Percentiles rank a stretch among this genome's conserved stretches.
phyloP scores from a whole-genome alignment of 495 filamentous ascomycete genomes.

The Aspergillus nanangensis region DNA sequence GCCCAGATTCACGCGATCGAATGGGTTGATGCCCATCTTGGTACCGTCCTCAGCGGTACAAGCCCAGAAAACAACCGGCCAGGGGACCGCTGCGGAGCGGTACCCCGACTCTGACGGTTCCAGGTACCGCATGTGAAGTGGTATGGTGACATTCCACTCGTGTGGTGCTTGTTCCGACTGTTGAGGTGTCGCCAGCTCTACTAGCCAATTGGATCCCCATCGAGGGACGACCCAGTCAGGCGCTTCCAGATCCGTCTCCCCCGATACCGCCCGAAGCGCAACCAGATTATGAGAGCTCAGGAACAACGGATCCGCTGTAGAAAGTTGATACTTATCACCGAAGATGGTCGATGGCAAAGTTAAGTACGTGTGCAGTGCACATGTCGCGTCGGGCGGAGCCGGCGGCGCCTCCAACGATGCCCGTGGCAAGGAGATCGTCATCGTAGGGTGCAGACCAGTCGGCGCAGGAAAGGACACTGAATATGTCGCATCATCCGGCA shows the following conservation, averaged over 20 bases:
- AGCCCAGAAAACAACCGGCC: slow-evolving; percentile 90
- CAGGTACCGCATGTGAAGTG: slow-evolving; percentile 87
- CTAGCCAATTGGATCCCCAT: slow-evolving; percentile 79
- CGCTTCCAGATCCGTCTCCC: slow-evolving; percentile 89
- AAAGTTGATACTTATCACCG: slow-evolving; percentile 80
- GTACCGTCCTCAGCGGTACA: slow-evolving; percentile 69
- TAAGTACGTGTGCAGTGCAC: slow-evolving; percentile 76
- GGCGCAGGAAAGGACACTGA: slow-evolving; percentile 56
- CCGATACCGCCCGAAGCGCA: slow-evolving; percentile 60
- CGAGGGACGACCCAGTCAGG: slow-evolving; percentile 71
- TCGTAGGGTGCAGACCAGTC: slow-evolving; percentile 82
- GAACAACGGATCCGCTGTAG: slow-evolving; percentile 59
- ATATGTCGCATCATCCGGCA: slow-evolving; percentile 40
- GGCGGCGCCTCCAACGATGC: slow-evolving; percentile 28
- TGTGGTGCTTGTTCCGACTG: slow-evolving; percentile 11
- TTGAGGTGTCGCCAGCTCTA: slow-evolving; percentile 61
- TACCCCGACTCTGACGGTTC: slow-evolving; percentile 50
- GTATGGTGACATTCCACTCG: slow-evolving; percentile 71
- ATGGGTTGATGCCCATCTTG: slow-evolving; percentile 75
- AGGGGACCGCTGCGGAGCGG: slow-evolving; percentile 48
- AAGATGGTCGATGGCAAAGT: slow-evolving; percentile 84
- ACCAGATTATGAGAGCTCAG: slow-evolving; percentile 71
- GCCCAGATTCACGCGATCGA: slow-evolving; percentile 77
- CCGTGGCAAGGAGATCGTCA: slow-evolving; percentile 52
- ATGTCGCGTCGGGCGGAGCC: slow-evolving; percentile 40